Conservation (phyloP, 1,139 yeast genomes). For the Yamadazyma diddensiae region DNA sequence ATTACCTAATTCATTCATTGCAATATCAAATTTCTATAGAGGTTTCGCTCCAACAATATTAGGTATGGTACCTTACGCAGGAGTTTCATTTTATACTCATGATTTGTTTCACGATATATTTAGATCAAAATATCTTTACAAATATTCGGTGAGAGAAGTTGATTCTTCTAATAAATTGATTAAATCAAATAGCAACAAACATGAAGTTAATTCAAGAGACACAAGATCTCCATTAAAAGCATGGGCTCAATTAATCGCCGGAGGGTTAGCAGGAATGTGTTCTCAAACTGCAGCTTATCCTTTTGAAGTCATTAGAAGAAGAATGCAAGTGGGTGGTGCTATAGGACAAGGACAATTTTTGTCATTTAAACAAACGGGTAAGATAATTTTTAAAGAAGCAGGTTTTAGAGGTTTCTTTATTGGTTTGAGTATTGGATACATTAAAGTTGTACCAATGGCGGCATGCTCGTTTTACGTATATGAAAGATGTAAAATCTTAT, state of each 20-base stretch:
- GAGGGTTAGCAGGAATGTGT: slow-evolving; percentile 91
- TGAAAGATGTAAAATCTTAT: slow-evolving; percentile 71
- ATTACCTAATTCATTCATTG: slow-evolving; percentile 34
- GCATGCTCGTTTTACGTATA: slow-evolving; percentile 95
- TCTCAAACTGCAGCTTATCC: slow-evolving; percentile 98
- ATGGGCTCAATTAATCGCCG: slow-evolving; percentile 92
- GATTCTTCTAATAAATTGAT: slow-evolving; percentile 8
- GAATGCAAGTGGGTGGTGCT: slow-evolving; percentile 95
- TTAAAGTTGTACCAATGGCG: slow-evolving; percentile 95
- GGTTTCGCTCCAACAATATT: slow-evolving; percentile 93
- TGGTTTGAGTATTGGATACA: slow-evolving; percentile 91
- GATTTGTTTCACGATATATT: slow-evolving; percentile 86
- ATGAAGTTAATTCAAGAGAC: slow-evolving; percentile 41
- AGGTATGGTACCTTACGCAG: slow-evolving; percentile 98
- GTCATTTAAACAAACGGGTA: slow-evolving; percentile 51
- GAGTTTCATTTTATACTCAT: slow-evolving; percentile 93
- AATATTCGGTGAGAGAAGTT: slow-evolving; percentile 47
- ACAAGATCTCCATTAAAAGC: slow-evolving; percentile 67
- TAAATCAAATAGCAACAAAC: no score
- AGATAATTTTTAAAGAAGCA: slow-evolving; percentile 61
- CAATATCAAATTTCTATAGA: slow-evolving; percentile 74
- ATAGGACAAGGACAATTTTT: slow-evolving; percentile 59
- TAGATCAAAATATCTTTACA: slow-evolving; percentile 52
- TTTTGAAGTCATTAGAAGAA: slow-evolving; percentile 87
- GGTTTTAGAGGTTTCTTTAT: slow-evolving; percentile 89